Evolutionary conservation across 2,329 filamentous ascomycete species (phyloP).

Genomic region (Trichoderma afroharzianum): DNA sequence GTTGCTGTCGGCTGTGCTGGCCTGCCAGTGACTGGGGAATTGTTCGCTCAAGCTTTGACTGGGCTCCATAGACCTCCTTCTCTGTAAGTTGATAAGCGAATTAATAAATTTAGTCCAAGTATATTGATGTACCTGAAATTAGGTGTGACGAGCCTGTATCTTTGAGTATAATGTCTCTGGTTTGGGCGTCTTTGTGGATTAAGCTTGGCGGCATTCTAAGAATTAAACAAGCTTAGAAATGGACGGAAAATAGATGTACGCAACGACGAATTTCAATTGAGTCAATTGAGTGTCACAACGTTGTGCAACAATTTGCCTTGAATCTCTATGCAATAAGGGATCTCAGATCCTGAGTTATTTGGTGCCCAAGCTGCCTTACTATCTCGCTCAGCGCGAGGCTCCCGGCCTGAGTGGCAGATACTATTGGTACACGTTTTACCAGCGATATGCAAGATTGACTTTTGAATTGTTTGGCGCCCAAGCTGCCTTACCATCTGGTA

Average conservation of each 20-base stretch:
- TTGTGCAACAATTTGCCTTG: neutral
- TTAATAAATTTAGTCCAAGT: fast-evolving
- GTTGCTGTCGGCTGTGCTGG: neutral
- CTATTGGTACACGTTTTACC: neutral
- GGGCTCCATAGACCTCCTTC: neutral
- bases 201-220: neutral
- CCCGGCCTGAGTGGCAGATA: neutral
- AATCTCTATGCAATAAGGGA: neutral
- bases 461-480: neutral
- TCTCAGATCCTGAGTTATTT: neutral
- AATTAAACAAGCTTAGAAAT: neutral
- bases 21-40: neutral
- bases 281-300: neutral
- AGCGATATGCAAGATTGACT: neutral
- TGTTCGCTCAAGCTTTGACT: neutral
- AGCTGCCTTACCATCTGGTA: neutral
- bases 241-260: neutral
- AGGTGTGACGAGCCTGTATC: neutral
- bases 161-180: neutral
- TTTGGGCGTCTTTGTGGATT: neutral
- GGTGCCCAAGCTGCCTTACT: neutral
- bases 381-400: no score
- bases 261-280: neutral
- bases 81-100: neutral
- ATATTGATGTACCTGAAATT: neutral